These are phyloP conservation scores for Diplotaxis tenuifolia DNA, from an alignment of 345 rosid species.

Conservation along the genomic window DNA sequence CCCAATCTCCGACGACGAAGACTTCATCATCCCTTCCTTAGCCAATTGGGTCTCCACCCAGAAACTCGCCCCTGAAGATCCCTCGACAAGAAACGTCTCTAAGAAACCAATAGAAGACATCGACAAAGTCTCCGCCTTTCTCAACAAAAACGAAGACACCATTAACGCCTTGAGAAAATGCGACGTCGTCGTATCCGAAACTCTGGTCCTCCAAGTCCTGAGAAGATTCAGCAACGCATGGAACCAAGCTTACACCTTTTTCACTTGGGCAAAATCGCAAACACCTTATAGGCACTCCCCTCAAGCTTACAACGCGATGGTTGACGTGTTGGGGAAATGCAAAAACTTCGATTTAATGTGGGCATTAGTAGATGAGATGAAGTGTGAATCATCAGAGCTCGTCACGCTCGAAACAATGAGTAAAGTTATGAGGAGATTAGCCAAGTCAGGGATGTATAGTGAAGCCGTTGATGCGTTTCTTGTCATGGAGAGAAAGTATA, in stretches of 20 bases:
- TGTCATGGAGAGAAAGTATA: conserved; percentile 50
- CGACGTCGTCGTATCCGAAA: conserved; percentile 39
- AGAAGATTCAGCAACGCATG: conserved; percentile 62
- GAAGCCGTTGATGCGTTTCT: conserved; percentile 64
- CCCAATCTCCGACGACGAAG: conserved; percentile 39
- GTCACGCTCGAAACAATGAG: conserved; percentile 40
- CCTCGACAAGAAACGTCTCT: conserved; percentile 7
- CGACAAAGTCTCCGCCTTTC: conserved; percentile 50
- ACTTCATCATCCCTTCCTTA: conserved; percentile 77
- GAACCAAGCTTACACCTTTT: conserved; percentile 60
- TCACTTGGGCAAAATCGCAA: conserved; percentile 81
- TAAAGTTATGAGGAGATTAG: conserved; percentile 61
- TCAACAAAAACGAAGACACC: conserved; percentile 41
- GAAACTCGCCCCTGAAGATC: conserved; percentile 8
- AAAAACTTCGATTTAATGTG: conserved; percentile 44
- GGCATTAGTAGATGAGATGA: conserved; percentile 61
- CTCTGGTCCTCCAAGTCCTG: conserved; percentile 52
- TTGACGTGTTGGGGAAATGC: conserved; percentile 35
- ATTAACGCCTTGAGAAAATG: conserved; percentile 43
- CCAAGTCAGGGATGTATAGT: conserved; percentile 48
- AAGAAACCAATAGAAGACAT: conserved; percentile 38
- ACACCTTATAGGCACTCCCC: conserved; percentile 40
- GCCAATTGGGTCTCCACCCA: conserved; percentile 56
- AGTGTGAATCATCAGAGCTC: conserved; percentile 38
- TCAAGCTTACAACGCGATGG: not conserved